These are phyloP conservation scores for Puccinia novopanici DNA, from an alignment of 1,284 basidiomycete species.

Conservation along the genomic window DNA sequence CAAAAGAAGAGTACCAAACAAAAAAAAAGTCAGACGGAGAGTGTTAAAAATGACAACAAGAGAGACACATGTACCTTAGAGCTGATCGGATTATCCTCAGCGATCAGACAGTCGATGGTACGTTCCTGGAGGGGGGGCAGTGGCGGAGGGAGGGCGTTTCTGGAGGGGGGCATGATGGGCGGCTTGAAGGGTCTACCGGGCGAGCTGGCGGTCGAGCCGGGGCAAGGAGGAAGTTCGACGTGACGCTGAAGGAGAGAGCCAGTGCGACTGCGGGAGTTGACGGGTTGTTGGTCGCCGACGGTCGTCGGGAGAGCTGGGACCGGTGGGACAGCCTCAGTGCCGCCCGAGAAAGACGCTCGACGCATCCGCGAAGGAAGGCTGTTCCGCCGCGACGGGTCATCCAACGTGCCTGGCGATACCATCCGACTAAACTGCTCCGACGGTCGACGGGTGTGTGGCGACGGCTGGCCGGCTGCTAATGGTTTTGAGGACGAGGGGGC, in stretches of 20 bases:
- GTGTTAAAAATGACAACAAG: slow-evolving; percentile 49
- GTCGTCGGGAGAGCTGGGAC: neutral
- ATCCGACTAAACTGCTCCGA: slow-evolving; percentile 37
- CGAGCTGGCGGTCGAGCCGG: slow-evolving; percentile 50
- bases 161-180: slow-evolving; percentile 9
- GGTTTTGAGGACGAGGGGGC: slow-evolving; percentile 8
- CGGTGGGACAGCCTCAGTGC: slow-evolving; percentile 40
- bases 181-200: slow-evolving; percentile 50
- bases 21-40: neutral
- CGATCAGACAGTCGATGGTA: slow-evolving; percentile 82
- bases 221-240: neutral
- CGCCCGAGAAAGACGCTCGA: slow-evolving; percentile 52
- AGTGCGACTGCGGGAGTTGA: slow-evolving; percentile 53
- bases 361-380: slow-evolving; percentile 55
- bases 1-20: slow-evolving; percentile 19
- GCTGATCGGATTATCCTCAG: slow-evolving; percentile 96
- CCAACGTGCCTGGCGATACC: neutral
- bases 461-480: neutral
- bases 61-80: slow-evolving; percentile 66
- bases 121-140: slow-evolving; percentile 41
- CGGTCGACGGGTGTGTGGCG: slow-evolving; percentile 38
- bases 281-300: neutral
- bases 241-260: slow-evolving; percentile 48
- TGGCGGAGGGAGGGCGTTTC: slow-evolving; percentile 60
- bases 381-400: slow-evolving; percentile 53